These are phyloP conservation scores for Scedosporium boydii DNA, from an alignment of 2,329 filamentous ascomycete species.

Conservation along the genomic window DNA sequence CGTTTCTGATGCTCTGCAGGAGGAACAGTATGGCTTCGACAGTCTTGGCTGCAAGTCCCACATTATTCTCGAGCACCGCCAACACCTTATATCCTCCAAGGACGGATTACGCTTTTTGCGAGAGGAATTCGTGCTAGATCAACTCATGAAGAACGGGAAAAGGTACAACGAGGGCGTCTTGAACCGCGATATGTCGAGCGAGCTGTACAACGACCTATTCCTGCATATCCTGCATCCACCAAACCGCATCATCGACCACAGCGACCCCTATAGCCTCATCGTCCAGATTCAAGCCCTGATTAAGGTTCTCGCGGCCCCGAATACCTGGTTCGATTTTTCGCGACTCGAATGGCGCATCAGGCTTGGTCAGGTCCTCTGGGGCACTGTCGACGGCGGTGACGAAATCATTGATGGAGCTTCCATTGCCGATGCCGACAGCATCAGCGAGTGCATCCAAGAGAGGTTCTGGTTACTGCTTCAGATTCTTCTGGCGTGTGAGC, in stretches of 20 bases:
- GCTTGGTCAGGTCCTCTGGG: conserved; percentile 64
- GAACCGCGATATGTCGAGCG: conserved; percentile 31
- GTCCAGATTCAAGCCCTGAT: conserved; percentile 63
- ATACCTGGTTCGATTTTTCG: conserved; percentile 67
- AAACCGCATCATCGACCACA: conserved; percentile 43
- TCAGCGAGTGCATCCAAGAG: conserved; percentile 47
- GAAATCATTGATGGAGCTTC: conserved; percentile 43
- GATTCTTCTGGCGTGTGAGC: conserved; percentile 54
- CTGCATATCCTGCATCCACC: conserved; percentile 48
- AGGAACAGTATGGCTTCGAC: conserved; percentile 52
- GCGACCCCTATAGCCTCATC: conserved; percentile 52
- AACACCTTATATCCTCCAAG: conserved; percentile 42
- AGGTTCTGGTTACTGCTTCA: conserved; percentile 60
- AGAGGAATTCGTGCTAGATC: conserved; percentile 48
- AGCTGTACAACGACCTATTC: conserved; percentile 55
- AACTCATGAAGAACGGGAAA: conserved; percentile 46
- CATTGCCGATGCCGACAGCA: conserved; percentile 36
- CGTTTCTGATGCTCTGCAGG: conserved; percentile 54
- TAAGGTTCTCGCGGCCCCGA: conserved; percentile 52
- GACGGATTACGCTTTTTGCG: conserved; percentile 47
- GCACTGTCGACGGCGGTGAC: conserved; percentile 35
- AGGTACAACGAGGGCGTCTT: conserved; percentile 44
- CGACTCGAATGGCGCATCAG: conserved; percentile 67
- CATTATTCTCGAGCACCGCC: conserved; percentile 47
- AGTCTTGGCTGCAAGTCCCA: conserved; percentile 43